Evolutionary conservation across 345 rosid genomes (phyloP), one percentile per base, ranked within the genome.

Genomic region (Diplotaxis tenuifolia): DNA sequence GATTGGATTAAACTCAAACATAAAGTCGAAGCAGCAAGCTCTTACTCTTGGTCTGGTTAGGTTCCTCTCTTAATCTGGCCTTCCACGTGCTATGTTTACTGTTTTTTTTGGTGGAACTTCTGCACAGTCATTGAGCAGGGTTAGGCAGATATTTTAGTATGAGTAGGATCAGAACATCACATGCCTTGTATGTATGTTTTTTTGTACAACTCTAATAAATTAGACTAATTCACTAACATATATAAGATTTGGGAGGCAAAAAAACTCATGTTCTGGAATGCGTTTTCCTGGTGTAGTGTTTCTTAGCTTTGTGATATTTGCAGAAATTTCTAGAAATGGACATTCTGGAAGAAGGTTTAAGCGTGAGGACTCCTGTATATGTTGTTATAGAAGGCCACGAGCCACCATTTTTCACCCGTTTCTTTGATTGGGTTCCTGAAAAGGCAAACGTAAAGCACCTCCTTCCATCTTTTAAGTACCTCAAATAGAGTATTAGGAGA

Each of bases 351-450:
- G 87, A 91, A 82, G 84, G 84, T 72, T 79, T 84, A 58, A 74
- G 86, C 49, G 49, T 29, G 74, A 84, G 74, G 74, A 83, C 84
- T 81, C 92, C 96, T 56, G 76, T 88, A 63, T 84, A 86, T 76
- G 82, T 89, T 71, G 75, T 89, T 38, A 78, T 85, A 10, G 98
- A 89, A 84, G 92, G 98, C 69, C 80, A 79, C 18, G 96, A 92
- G 65, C 98, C 98, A 36, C 78, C 84, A 29, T 84, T 85, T 69
- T 89, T 89, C 84, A 92, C 93, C 54, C 80, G 86, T 57, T 88
- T 87, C 82, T 92, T 90, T 65, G 79, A 83, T 53, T 92, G 98
- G 96, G 93, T 86, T 81, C 81, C 84, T 36, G 82, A 78, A 4
- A 85, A 85, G 76, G 85, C 91, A 61, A 87, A 84, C 77, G 98